These are phyloP conservation scores for Lenwebbia sp. DNA, from an alignment of 345 rosid species.

Conservation along the genomic window DNA sequence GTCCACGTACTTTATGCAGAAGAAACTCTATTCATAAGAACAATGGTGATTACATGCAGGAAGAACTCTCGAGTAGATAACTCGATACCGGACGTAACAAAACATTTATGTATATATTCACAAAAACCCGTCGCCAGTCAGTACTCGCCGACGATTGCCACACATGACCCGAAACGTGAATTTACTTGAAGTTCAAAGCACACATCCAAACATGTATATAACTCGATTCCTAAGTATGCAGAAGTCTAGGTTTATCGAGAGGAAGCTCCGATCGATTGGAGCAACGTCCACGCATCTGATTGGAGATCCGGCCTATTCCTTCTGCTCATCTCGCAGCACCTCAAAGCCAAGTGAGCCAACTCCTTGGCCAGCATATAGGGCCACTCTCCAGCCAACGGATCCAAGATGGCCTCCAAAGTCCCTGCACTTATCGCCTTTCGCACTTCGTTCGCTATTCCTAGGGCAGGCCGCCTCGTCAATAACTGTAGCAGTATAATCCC, in stretches of 20 bases:
- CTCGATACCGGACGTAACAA: neutral
- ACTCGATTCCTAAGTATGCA: neutral
- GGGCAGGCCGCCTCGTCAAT: constrained; percentile 58
- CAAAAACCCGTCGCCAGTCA: neutral
- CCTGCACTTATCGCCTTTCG: neutral
- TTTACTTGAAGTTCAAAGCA: neutral
- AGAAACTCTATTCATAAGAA: neutral
- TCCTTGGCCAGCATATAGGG: neutral
- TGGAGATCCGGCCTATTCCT: neutral
- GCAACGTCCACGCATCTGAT: neutral
- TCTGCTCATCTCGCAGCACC: neutral
- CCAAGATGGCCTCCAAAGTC: neutral
- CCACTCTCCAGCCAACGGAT: neutral
- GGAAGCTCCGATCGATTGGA: neutral
- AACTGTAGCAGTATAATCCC: constrained; percentile 61
- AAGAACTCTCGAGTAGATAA: neutral
- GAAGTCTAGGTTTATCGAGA: neutral
- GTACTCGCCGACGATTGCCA: neutral
- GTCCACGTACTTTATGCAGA: neutral
- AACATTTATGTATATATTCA: neutral
- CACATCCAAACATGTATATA: neutral
- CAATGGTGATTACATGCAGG: neutral
- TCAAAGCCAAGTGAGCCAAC: neutral
- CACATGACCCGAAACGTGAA: neutral
- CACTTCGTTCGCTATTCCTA: neutral